A percentile compares a stretch with the other conserved stretches of the same genome.
These are phyloP conservation scores for Dipteronia sinensis DNA, from an alignment of 345 rosid genomes.

Conservation along the genomic window DNA sequence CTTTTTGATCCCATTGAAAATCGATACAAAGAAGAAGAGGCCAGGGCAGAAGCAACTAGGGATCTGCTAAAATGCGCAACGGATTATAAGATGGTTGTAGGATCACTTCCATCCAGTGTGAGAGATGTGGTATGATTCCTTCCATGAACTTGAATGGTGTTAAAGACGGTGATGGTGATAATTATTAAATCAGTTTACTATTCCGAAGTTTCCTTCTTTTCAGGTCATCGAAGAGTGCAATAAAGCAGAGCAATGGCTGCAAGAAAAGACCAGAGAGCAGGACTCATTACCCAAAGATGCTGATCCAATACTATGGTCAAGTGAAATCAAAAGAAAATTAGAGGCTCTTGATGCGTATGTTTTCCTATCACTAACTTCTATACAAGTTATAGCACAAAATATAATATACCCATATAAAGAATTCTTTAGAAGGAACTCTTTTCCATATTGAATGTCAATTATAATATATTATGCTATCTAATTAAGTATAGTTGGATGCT, in stretches of 20 bases:
- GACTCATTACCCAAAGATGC: conserved; percentile 52
- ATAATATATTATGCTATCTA: background rate
- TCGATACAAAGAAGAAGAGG: conserved; percentile 67
- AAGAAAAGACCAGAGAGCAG: conserved; percentile 53
- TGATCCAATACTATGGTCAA: conserved; percentile 55
- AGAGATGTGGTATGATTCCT: conserved; percentile 51
- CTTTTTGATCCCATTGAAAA: conserved; percentile 67
- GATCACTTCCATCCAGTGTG: conserved; percentile 51
- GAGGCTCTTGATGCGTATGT: conserved; percentile 25
- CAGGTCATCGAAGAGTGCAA: conserved; percentile 66
- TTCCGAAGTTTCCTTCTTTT: conserved; percentile 1
- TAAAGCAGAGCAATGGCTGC: conserved; percentile 72
- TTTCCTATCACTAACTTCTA: background rate
- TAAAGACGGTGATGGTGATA: background rate
- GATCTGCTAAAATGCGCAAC: conserved; percentile 51
- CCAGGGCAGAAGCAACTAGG: conserved; percentile 54
- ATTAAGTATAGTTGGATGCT: background rate
- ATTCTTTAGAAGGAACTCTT: background rate
- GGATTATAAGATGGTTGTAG: conserved; percentile 46
- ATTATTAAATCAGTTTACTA: background rate
- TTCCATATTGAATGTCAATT: background rate
- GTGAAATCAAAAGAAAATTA: conserved; percentile 53
- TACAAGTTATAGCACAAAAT: background rate
- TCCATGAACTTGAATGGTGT: background rate
- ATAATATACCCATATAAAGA: background rate